These are phyloP conservation scores for Kodamaea hsintzibuensis DNA, from an alignment of 805 yeast genomes.

Conservation along the genomic window DNA sequence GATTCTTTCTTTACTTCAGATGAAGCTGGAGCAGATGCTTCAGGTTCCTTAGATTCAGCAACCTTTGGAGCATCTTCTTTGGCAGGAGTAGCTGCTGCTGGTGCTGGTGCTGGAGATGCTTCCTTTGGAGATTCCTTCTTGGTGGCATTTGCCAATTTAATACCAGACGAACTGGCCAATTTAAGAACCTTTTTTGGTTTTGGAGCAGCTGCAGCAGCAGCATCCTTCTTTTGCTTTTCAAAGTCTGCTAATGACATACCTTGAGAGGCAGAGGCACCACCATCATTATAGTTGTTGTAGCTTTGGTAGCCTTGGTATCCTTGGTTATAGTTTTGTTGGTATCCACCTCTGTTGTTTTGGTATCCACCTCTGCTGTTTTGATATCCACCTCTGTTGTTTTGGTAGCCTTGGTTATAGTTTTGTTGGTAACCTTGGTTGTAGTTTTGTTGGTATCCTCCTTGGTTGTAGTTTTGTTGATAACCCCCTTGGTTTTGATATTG, in stretches of 20 bases:
- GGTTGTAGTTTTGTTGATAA: slow-evolving; percentile 20
- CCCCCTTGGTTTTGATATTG: slow-evolving; percentile 25
- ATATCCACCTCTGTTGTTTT: slow-evolving; percentile 21
- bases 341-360: slow-evolving; percentile 21
- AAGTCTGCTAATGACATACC: slow-evolving; percentile 79
- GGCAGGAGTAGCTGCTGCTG: slow-evolving; percentile 13
- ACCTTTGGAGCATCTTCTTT: slow-evolving; percentile 3
- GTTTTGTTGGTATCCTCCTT: slow-evolving; percentile 21
- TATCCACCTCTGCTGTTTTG: slow-evolving; percentile 19
- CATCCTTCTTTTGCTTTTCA: slow-evolving; percentile 61
- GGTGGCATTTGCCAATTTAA: slow-evolving; percentile 52
- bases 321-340: slow-evolving; percentile 18
- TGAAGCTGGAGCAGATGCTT: slow-evolving; percentile 17
- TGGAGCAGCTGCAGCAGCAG: slow-evolving; percentile 40
- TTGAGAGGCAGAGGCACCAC: slow-evolving; percentile 29
- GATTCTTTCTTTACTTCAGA: slow-evolving; percentile 17
- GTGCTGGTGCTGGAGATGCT: slow-evolving; percentile 22
- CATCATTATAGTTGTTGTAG: slow-evolving; percentile 12
- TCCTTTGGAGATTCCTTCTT: slow-evolving; percentile 23
- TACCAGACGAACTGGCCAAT: slow-evolving; percentile 63
- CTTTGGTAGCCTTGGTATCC: slow-evolving; percentile 16
- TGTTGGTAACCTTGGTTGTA: slow-evolving; percentile 26
- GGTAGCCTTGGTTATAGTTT: slow-evolving; percentile 17
- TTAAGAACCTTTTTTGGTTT: slow-evolving; percentile 70
- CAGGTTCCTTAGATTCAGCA: slow-evolving; percentile 6